Evolutionary conservation across 2,329 filamentous ascomycete species (phyloP), one percentile per base, ranked within the genome.

Genomic region (Nannizziopsis arthrosporioides): DNA sequence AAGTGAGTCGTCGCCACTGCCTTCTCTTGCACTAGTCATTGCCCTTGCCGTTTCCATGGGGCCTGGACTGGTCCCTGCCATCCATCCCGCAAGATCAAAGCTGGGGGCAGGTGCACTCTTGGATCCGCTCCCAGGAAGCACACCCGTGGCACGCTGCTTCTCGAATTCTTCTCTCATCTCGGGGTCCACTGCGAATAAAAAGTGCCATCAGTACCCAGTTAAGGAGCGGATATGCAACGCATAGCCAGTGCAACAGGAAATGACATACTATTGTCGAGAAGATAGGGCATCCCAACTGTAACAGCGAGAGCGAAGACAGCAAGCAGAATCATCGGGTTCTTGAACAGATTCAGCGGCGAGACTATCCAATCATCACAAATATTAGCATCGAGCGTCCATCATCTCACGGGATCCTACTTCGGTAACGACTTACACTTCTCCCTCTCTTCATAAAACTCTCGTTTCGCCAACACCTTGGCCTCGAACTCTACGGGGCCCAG

Each of bases 241-340:
- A 42, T 14, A 17, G 18, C 41, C 34, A 27, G 50, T 11, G 36
- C 27, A 34, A 35, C 7, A 8, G 40, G 46, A 22, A 17, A 36
- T 22, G 34, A 77, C 86, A 54, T 78, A 95, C 89, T 94, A 63
- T 92, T 95, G 44, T 96, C 89, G 71, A 96, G 81, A 48, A 98
- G 67, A 67, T 95, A 92, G 11, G 92, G 92, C 84, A 96, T 86
- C 56, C 89, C 89, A 59, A 96, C 76, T 54, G 94, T 88, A 55
- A 95, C 72, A 4, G 71, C 81, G 72, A 95, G 79, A 53, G 82
- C 87, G 35, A 92, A 80, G 31, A 94, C 68, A 3, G 84, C 88
- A 72, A 98, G 83, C 52, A 98, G 75, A 54, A 96, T 95, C 88
- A 96, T 96, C 2, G 92, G 92, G 63, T 86, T 94, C 73, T 92